Percentiles rank a stretch among this genome's conserved stretches.
Evolutionary conservation across 768 basidiomycete species (phyloP).

Genomic region (Hygrophorus russula): DNA sequence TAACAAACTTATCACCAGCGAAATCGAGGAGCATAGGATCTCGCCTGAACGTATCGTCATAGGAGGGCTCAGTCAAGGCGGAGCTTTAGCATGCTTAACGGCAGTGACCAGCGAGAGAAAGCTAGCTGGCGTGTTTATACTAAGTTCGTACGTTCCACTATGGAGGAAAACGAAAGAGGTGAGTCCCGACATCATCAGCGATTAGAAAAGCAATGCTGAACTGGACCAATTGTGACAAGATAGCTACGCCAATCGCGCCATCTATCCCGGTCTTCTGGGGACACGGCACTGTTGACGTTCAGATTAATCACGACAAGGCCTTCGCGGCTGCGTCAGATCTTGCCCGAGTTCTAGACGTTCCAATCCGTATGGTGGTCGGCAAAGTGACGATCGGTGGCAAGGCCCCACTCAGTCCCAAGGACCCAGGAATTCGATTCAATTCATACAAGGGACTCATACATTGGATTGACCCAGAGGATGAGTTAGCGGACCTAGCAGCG

Average conservation of each 20-base stretch:
- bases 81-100: constrained; percentile 45
- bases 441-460: constrained; percentile 18
- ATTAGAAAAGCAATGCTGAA: not conserved
- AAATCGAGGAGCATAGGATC: constrained; percentile 43
- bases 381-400: constrained; percentile 9
- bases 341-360: constrained; percentile 33
- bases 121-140: constrained; percentile 44
- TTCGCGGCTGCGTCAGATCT: constrained; percentile 35
- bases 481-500: constrained; percentile 16
- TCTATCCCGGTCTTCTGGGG: constrained; percentile 66
- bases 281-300: constrained; percentile 53
- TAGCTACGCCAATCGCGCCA: constrained; percentile 33
- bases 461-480: constrained; percentile 14
- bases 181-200: constrained; percentile 5
- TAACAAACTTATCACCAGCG: constrained; percentile 45
- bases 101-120: constrained; percentile 38
- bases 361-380: constrained; percentile 12
- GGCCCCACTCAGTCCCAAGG: constrained; percentile 6
- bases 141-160: constrained; percentile 58
- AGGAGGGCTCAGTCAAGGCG: constrained; percentile 71
- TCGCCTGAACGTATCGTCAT: constrained; percentile 48
- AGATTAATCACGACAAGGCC: constrained; percentile 42
- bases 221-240: constrained; percentile 21
- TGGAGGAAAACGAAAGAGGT: constrained; percentile 42
- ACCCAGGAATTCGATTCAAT: constrained; percentile 15